These are phyloP conservation scores for Endocarpon pusillum DNA, from an alignment of 495 filamentous ascomycete genomes.

Conservation along the genomic window DNA sequence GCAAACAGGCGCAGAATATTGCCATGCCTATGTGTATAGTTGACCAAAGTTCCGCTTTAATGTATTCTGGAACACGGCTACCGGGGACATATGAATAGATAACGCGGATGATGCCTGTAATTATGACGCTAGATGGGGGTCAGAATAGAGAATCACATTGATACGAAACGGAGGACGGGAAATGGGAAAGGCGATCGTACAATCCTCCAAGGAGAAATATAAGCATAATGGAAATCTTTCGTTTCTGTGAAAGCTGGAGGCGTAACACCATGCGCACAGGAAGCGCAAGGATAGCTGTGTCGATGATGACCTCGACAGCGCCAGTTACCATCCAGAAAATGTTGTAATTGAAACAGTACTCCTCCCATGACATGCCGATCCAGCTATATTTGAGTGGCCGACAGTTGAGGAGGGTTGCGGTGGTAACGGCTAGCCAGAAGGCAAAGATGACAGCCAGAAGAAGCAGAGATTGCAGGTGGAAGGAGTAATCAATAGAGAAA, in stretches of 20 bases:
- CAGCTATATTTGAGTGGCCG: constrained; percentile 4
- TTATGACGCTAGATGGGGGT: too few relatives aligned
- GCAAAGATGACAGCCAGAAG: background rate
- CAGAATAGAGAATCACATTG: too few relatives aligned
- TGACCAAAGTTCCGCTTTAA: too few relatives aligned
- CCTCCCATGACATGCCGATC: constrained; percentile 6
- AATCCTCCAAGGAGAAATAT: constrained; percentile 39
- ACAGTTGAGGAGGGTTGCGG: constrained; percentile 2
- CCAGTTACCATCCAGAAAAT: constrained; percentile 10
- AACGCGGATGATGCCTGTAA: too few relatives aligned
- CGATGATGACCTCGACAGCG: constrained; percentile 13
- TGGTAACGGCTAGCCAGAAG: constrained; percentile 1
- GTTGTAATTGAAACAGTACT: constrained; percentile 14
- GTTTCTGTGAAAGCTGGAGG: constrained; percentile 24
- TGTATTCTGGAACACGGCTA: too few relatives aligned
- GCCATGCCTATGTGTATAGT: too few relatives aligned
- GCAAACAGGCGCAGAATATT: too few relatives aligned
- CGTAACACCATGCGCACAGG: constrained; percentile 27
- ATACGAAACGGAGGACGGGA: too few relatives aligned
- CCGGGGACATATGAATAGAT: too few relatives aligned
- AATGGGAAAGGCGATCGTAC: constrained; percentile 25
- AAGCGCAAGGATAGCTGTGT: constrained; percentile 10
- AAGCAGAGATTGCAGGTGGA: background rate
- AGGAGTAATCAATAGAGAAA: background rate
- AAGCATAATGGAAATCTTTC: constrained; percentile 29